These are phyloP conservation scores for Gossypioides kirkii DNA, from an alignment of 345 rosid species.

Conservation along the genomic window DNA sequence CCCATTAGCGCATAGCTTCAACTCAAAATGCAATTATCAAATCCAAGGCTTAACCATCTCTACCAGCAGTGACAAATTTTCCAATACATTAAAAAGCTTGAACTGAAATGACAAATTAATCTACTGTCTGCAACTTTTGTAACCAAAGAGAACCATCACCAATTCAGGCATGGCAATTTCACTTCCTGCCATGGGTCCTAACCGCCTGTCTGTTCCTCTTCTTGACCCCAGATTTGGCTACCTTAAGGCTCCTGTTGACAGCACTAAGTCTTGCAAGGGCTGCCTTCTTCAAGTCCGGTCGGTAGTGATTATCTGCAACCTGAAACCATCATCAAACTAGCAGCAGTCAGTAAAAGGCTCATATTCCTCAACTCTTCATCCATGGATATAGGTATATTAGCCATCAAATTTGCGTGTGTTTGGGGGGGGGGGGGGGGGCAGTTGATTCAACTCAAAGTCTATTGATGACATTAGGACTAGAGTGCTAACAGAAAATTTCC, in stretches of 20 bases:
- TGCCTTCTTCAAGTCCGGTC: constrained; percentile 67
- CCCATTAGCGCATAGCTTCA: neutral
- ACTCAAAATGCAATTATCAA: neutral
- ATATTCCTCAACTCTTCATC: neutral
- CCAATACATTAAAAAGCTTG: neutral
- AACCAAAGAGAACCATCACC: neutral
- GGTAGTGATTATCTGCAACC: constrained; percentile 68
- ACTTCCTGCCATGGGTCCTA: constrained; percentile 25
- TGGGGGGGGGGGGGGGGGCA: too few relatives aligned
- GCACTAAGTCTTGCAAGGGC: constrained; percentile 68
- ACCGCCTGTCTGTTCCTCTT: constrained; percentile 55
- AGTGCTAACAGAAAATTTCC: neutral
- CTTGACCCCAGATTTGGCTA: constrained; percentile 64
- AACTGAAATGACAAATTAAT: neutral
- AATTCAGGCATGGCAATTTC: neutral
- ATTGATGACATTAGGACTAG: neutral
- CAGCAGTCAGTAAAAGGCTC: neutral
- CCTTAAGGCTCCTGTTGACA: constrained; percentile 57
- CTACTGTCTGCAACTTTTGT: neutral
- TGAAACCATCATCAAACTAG: constrained; percentile 11
- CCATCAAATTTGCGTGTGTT: neutral
- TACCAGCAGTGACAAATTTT: neutral
- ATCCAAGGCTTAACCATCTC: too few relatives aligned
- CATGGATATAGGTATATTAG: neutral
- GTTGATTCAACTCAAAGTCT: too few relatives aligned